Evolutionary conservation across 352 stramenopile species (phyloP).

Genomic region (Phytophthora foliorum): DNA sequence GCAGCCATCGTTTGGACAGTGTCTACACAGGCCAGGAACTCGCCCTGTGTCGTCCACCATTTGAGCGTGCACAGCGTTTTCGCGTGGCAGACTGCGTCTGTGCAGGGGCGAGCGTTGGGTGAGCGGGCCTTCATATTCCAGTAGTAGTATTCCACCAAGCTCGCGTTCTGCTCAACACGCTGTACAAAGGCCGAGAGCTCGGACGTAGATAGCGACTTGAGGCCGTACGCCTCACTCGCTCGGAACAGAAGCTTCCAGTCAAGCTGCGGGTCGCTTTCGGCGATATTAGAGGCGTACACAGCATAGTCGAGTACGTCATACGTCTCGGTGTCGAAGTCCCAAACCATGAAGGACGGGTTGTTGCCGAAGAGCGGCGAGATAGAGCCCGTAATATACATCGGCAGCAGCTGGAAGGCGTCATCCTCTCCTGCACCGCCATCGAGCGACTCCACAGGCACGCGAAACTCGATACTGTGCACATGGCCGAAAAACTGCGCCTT

Average conservation of each 20-base stretch:
- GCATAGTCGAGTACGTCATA: slow-evolving; percentile 84
- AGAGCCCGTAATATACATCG: slow-evolving; percentile 87
- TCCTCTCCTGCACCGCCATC: slow-evolving; percentile 27
- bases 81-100: slow-evolving; percentile 53
- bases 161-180: slow-evolving; percentile 57
- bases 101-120: slow-evolving; percentile 55
- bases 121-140: slow-evolving; percentile 89
- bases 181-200: slow-evolving; percentile 58
- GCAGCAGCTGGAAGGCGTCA: slow-evolving; percentile 49
- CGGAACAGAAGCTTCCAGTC: slow-evolving; percentile 72
- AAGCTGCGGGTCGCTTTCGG: slow-evolving; percentile 54
- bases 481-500: slow-evolving; percentile 94
- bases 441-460: slow-evolving; percentile 52
- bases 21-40: slow-evolving; percentile 77
- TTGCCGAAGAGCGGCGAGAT: slow-evolving; percentile 93
- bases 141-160: slow-evolving; percentile 78
- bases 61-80: slow-evolving; percentile 83
- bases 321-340: slow-evolving; percentile 78
- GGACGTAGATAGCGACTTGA: slow-evolving; percentile 56
- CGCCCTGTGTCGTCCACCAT: slow-evolving; percentile 83
- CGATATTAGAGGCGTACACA: slow-evolving; percentile 83
- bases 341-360: slow-evolving; percentile 94
- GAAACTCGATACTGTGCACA: slow-evolving; percentile 94
- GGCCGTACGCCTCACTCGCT: slow-evolving; percentile 66
- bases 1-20: slow-evolving; percentile 25